Conservation (phyloP, 176 grass and related monocot genomes). For the Urochloa ruziziensis region DNA sequence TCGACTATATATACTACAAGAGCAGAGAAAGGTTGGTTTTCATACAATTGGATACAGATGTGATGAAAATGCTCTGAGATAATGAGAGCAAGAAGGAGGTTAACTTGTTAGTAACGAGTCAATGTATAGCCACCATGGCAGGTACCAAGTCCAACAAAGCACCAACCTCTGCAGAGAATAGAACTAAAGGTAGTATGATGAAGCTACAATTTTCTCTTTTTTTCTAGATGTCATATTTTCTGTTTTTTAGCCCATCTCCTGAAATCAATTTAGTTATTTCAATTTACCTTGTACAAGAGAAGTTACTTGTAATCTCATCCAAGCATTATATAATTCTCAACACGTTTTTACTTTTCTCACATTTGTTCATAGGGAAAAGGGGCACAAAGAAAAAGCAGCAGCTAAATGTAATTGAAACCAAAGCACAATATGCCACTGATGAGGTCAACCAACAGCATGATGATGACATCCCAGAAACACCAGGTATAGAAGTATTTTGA, state of each 20-base stretch:
- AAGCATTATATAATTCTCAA: too few species aligned
- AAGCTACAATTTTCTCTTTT: too few species aligned
- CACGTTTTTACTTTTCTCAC: too few species aligned
- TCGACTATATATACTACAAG: neutral
- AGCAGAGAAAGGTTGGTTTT: neutral
- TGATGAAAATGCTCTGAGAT: neutral
- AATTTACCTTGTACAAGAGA: too few species aligned
- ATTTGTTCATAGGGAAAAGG: neutral
- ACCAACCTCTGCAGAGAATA: neutral
- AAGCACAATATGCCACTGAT: neutral
- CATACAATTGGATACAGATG: neutral
- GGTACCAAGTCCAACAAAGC: neutral
- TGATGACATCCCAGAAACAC: neutral
- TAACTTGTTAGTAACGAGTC: neutral
- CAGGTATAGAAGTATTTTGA: neutral
- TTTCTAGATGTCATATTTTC: too few species aligned
- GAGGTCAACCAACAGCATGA: neutral
- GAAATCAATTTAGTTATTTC: too few species aligned
- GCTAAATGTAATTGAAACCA: neutral
- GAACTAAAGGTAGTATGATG: neutral
- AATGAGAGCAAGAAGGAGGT: neutral
- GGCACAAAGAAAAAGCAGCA: neutral
- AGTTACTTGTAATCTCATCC: too few species aligned
- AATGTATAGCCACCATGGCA: neutral
- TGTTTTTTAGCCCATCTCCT: too few species aligned